Conservation (phyloP, 1,284 basidiomycete species). For the Ustilago esculenta region DNA sequence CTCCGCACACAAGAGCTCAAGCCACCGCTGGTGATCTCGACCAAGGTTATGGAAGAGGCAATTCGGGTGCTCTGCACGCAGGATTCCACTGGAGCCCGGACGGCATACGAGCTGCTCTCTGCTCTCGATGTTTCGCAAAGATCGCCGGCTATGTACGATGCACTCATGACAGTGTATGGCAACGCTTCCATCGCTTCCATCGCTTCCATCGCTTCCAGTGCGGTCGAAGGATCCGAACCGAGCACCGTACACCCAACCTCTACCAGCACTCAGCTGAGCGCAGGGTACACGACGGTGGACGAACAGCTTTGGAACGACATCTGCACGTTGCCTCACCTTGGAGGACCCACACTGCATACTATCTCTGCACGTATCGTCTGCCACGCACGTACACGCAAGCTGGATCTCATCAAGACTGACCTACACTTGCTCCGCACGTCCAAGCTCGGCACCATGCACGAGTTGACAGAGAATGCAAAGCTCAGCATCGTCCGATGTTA, state of each 20-base stretch:
- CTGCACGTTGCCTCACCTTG: conserved; percentile 8
- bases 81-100: conserved; percentile 14
- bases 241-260: too few relatives aligned
- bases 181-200: conserved; percentile 12
- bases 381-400: conserved; percentile 22
- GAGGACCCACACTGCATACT: conserved; percentile 21
- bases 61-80: conserved; percentile 30
- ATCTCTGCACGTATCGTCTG: conserved; percentile 35
- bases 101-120: conserved; percentile 32
- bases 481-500: conserved; percentile 20
- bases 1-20: neutral
- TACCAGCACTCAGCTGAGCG: neutral
- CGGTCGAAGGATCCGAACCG: too few relatives aligned
- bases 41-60: conserved; percentile 15
- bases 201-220: conserved; percentile 2
- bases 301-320: conserved; percentile 40
- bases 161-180: conserved; percentile 33
- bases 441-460: conserved; percentile 7
- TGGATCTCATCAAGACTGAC: conserved; percentile 28
- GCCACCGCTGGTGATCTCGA: conserved; percentile 25
- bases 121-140: conserved; percentile 26
- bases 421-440: conserved; percentile 12
- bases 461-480: conserved; percentile 17
- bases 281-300: conserved; percentile 4
- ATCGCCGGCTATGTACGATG: conserved; percentile 40